Evolutionary conservation across 73 alveolate species (phyloP), one percentile per base, ranked within the genome.

Genomic region (Symbiodinium pilosum): DNA sequence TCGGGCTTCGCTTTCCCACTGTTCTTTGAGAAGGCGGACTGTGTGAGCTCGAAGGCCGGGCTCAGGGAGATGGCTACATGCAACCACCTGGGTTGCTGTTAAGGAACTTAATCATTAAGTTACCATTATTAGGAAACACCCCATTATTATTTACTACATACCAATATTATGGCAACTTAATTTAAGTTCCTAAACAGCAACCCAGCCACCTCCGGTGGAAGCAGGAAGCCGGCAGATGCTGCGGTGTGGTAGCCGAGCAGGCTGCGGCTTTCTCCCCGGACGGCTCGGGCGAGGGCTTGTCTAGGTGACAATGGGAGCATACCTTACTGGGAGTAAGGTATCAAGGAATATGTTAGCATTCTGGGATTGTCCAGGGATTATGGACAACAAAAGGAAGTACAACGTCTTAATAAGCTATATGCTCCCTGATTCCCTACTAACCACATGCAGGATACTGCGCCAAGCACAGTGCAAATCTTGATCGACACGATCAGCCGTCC

Each of bases 181-280:
- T n/a, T n/a, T n/a, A n/a, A n/a, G n/a, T n/a, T n/a, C n/a, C n/a
- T n/a, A n/a, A n/a, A n/a, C n/a, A n/a, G n/a, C n/a, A n/a, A n/a
- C n/a, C n/a, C n/a, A n/a, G n/a, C n/a, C n/a, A n/a, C 85, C 81
- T 91, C 97, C n/a, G 97, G 97, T 71, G 97, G 97, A 41, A 91
- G 97, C 84, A 91, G 97, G 88, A 91, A 91, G 97, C 97, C 97
- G 42, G 97, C 71, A 6, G 89, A 91, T n/a, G 97, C 97, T 18
- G 97, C 87, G 54, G 97, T 69, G 41, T 91, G 97, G 81, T 91
- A 91, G 89, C 87, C 43, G 42, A 91, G 88, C 87, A 91, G n/a
- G 81, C 89, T 43, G 39, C 89, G 88, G 40, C 97, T 43, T 40
- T 68, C 89, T 73, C 85, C 85, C 20, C 89, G 89, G 36, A 91